Evolutionary conservation across 768 basidiomycete species (phyloP).

Genomic region (Calocera cornea): DNA sequence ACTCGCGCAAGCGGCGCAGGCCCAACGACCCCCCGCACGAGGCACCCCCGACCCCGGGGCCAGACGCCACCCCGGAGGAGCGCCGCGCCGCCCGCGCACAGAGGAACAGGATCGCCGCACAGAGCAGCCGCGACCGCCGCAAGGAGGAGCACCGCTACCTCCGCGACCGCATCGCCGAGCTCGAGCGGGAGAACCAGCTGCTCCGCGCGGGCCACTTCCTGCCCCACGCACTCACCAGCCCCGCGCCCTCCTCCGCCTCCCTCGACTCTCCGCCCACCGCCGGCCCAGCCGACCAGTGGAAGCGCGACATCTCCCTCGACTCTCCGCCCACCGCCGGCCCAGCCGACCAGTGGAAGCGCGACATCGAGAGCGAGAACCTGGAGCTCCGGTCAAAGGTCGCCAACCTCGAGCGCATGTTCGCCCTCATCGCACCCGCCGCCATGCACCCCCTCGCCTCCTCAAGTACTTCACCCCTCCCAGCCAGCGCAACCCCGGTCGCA

Average conservation of each 20-base stretch:
- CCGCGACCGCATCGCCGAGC: conserved; percentile 51
- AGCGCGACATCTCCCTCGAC: conserved; percentile 24
- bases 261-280: conserved; percentile 20
- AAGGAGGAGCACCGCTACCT: conserved; percentile 69
- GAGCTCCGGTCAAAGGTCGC: neutral
- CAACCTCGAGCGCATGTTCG: conserved; percentile 5
- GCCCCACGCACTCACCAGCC: conserved; percentile 35
- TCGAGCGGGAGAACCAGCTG: conserved; percentile 67
- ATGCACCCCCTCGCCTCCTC: neutral
- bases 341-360: conserved; percentile 3
- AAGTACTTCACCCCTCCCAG: neutral
- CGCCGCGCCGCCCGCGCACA: conserved; percentile 80
- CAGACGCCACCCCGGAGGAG: conserved; percentile 42
- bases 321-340: conserved; percentile 13
- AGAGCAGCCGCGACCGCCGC: conserved; percentile 80
- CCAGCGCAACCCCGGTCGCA: conserved; percentile 1
- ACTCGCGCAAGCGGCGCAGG: neutral
- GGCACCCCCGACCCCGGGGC: neutral
- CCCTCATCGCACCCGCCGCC: conserved; percentile 3
- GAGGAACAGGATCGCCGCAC: conserved; percentile 85
- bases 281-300: neutral
- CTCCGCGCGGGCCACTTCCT: conserved; percentile 19
- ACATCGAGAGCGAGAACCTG: conserved; percentile 20
- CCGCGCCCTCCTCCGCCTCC: conserved; percentile 23
- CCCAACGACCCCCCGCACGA: neutral